Evolutionary conservation across 23 red algal species (phyloP).

Genomic region (Gracilaria caudata): DNA sequence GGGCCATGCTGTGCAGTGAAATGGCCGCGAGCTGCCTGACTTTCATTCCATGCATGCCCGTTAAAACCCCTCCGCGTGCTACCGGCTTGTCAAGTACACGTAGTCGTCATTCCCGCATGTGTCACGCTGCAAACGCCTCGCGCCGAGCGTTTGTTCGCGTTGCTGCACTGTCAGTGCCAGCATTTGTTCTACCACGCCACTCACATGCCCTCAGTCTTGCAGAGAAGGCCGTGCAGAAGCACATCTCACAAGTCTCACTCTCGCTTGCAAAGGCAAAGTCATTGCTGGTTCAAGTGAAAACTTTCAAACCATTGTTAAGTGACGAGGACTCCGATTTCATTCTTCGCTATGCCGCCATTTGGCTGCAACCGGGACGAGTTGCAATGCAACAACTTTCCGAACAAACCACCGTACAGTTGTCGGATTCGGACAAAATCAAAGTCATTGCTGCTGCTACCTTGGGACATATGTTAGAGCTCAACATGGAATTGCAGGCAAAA

Average conservation of each 20-base stretch:
- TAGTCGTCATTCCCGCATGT: not conserved
- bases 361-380: slow-evolving; percentile 45
- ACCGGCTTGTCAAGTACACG: not conserved
- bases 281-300: not conserved
- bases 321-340: slow-evolving; percentile 33
- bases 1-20: too few relatives aligned
- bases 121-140: not conserved
- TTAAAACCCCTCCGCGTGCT: not conserved
- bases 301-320: not conserved
- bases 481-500: slow-evolving; percentile 24
- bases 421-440: not conserved
- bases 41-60: not conserved
- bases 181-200: not conserved
- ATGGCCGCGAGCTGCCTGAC: not conserved
- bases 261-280: slow-evolving; percentile 27
- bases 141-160: not conserved
- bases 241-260: not conserved
- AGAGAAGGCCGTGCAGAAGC: not conserved
- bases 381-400: slow-evolving; percentile 16
- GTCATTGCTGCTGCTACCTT: slow-evolving; percentile 27
- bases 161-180: not conserved
- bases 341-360: slow-evolving; percentile 26
- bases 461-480: slow-evolving; percentile 52
- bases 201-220: not conserved
- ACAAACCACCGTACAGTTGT: not conserved